Evolutionary conservation across 352 stramenopile genomes (phyloP).

Genomic region (Globisporangium spinosum): DNA sequence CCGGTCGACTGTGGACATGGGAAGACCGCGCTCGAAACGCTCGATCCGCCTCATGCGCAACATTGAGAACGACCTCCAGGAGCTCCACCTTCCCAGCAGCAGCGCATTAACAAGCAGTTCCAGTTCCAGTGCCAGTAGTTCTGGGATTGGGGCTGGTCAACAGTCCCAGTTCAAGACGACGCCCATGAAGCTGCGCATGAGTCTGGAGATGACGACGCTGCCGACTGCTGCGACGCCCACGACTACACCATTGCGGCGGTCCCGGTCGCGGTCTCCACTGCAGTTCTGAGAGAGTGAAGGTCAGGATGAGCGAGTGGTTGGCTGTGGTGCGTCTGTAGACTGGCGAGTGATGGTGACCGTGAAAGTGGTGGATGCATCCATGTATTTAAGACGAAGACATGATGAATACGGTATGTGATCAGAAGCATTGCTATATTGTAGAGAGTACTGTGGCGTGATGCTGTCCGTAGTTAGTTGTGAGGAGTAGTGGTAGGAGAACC

Average conservation of each 20-base stretch:
- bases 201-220: neutral
- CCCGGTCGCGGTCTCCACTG: conserved; percentile 5
- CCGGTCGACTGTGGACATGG: conserved; percentile 76
- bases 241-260: neutral
- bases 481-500: too few relatives aligned
- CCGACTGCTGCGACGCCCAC: neutral
- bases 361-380: conserved; percentile 1
- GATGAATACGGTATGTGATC: neutral
- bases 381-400: conserved; percentile 16
- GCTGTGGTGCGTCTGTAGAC: neutral
- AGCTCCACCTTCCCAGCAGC: conserved; percentile 15
- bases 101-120: neutral
- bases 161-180: conserved; percentile 1
- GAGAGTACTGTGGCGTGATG: neutral
- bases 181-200: conserved; percentile 9
- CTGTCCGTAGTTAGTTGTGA: too few relatives aligned
- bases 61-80: conserved; percentile 52
- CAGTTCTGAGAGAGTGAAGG: conserved; percentile 5
- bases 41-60: conserved; percentile 43
- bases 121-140: neutral
- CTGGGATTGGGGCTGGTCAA: neutral
- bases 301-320: neutral
- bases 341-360: neutral
- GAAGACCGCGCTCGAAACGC: conserved; percentile 62
- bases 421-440: neutral